phyloP scores from a whole-genome alignment of 1,284 basidiomycete genomes.

The Leccinum variabile region DNA sequence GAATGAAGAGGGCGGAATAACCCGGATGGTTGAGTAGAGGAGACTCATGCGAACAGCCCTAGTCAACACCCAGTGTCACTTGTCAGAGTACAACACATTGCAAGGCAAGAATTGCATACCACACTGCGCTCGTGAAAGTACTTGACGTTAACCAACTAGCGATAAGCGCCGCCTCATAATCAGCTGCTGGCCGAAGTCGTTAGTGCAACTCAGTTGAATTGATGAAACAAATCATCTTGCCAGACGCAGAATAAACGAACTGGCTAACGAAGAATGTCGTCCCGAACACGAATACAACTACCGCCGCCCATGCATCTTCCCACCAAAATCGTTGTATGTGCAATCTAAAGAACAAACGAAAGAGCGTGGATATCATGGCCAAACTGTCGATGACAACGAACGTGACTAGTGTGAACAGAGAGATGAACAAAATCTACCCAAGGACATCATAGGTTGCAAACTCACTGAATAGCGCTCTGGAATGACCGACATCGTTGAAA shows the following conservation, averaged over 20 bases:
- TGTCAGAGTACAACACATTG: neutral
- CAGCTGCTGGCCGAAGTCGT: neutral
- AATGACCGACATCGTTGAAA: neutral
- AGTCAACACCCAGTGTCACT: neutral
- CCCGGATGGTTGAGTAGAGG: neutral
- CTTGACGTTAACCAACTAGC: neutral
- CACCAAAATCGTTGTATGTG: neutral
- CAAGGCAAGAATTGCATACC: neutral
- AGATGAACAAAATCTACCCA: neutral
- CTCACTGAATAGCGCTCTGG: neutral
- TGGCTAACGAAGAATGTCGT: neutral
- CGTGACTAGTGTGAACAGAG: neutral
- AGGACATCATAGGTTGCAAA: neutral
- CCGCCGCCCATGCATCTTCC: slow-evolving; percentile 21
- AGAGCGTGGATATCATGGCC: neutral
- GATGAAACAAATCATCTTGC: neutral
- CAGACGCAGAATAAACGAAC: neutral
- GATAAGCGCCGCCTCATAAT: neutral
- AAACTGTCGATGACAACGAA: neutral
- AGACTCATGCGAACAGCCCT: slow-evolving; percentile 2
- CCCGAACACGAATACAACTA: neutral
- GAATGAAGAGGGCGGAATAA: neutral
- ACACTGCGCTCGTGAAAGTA: neutral
- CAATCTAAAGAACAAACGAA: neutral
- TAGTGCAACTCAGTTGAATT: neutral